Evolutionary conservation across 2,329 filamentous ascomycete genomes (phyloP).

Genomic region (Rhexocercosporidium sp.): DNA sequence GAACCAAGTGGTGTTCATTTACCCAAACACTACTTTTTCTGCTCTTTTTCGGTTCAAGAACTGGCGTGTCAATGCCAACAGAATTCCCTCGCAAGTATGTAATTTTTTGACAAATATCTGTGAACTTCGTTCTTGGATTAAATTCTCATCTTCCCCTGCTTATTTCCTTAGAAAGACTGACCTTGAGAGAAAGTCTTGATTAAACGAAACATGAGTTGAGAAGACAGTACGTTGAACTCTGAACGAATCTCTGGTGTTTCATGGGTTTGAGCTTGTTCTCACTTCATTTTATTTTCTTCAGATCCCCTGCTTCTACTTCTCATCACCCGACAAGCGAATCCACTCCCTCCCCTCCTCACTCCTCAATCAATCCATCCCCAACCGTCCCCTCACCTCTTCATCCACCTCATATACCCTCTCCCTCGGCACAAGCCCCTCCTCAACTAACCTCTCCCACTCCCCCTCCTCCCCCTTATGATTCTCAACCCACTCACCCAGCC

Average conservation of each 20-base stretch:
- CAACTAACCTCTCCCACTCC: conserved; percentile 44
- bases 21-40: background rate
- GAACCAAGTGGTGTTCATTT: background rate
- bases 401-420: conserved; percentile 52
- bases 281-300: no score
- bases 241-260: background rate
- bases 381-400: conserved; percentile 42
- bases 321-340: no score
- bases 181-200: no score
- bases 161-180: no score
- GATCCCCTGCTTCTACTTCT: no score
- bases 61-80: no score
- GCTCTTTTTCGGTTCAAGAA: no score
- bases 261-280: no score
- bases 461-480: conserved; percentile 43
- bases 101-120: background rate
- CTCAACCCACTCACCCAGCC: conserved; percentile 51
- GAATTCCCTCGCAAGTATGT: background rate
- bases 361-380: conserved; percentile 42
- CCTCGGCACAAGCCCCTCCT: conserved; percentile 48
- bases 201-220: no score
- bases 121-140: background rate
- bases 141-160: no score
- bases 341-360: no score
- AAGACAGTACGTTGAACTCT: no score